Base-by-base conservation (phyloP, 2,329 filamentous ascomycete genomes). In the Penicillium frequentans region DNA sequence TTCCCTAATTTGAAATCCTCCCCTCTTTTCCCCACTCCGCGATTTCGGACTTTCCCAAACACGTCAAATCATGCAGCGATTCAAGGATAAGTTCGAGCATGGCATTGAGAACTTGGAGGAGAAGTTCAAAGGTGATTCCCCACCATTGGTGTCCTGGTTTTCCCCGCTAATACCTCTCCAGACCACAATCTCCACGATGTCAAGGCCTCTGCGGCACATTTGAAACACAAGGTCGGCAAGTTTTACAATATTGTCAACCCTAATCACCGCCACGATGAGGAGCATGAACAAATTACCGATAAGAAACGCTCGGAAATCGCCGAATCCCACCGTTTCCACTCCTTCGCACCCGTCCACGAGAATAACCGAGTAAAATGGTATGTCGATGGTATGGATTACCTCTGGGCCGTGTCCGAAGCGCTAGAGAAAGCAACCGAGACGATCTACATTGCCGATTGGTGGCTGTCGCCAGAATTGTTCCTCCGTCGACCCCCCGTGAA, bases 391-490 rank as follows among this genome's bases (percentile, higher is more conserved):
- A 83, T 92, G 59, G 90, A 98, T 76, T 99, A 99, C 75, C 96
- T 95, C 73, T 96, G 92, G 88, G 89, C 95, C 19, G 92, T 99
- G 11, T 96, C 92, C 0, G 86, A 88, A 33, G 93, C 93, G 0
- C 81, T 98, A n/a, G 93, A 98, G 62, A 83, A 87, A 58, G 95
- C 95, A 37, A 90, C 90, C 69, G 93, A 98, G 76, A 89, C 89
- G 46, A 97, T 99, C 66, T 99, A 98, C 75, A 96, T 99, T 64
- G 89, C 83, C 58, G 95, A 98, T 70, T 99, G 93, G 95, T 98
- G 95, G 95, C 79, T 98, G 14, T 96, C 90, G 3, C 95, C 93
- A 1, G 93, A 96, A 75, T 79, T 97, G 27, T 96, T 75, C 75
- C 75, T 99, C 60, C 86, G 95, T 37, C 84, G 95, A 21, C 93